Percentiles rank a stretch among this genome's conserved stretches.
Conservation (phyloP, 805 yeast genomes). For the Metschnikowia similis region DNA sequence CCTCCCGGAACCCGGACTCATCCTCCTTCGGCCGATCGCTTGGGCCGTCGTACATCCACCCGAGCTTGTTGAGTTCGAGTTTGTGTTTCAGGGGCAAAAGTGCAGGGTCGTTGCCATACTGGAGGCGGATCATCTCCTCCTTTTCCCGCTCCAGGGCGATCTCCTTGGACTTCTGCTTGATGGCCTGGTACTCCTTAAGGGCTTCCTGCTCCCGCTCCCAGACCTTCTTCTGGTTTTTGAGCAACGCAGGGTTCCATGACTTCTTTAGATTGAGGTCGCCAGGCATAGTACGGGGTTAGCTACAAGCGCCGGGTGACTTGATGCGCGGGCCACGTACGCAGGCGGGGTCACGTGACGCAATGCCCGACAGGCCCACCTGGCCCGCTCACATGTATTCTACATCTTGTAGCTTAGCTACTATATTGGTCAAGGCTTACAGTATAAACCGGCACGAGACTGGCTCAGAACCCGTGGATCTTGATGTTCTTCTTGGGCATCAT, state of each 20-base stretch:
- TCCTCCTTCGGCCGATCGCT: constrained; percentile 22
- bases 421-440: neutral
- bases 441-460: constrained; percentile 1
- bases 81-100: constrained; percentile 30
- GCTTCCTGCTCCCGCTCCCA: constrained; percentile 80
- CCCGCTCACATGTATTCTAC: neutral
- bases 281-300: constrained; percentile 34
- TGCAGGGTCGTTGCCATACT: constrained; percentile 36
- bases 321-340: neutral
- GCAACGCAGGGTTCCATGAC: constrained; percentile 92
- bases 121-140: constrained; percentile 48
- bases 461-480: constrained; percentile 95
- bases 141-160: constrained; percentile 58
- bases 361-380: too few relatives aligned
- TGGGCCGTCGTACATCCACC: constrained; percentile 79
- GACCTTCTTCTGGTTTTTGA: constrained; percentile 80
- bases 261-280: constrained; percentile 86
- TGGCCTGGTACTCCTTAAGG: constrained; percentile 61
- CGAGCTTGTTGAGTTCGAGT: constrained; percentile 47
- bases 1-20: constrained; percentile 36
- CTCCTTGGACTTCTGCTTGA: constrained; percentile 61
- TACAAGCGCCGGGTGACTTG: neutral
- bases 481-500: constrained; percentile 92
- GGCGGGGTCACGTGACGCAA: neutral
- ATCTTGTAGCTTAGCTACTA: neutral